Evolutionary conservation across 768 basidiomycete genomes (phyloP).

Genomic region (Coprinopsis marcescibilis): DNA sequence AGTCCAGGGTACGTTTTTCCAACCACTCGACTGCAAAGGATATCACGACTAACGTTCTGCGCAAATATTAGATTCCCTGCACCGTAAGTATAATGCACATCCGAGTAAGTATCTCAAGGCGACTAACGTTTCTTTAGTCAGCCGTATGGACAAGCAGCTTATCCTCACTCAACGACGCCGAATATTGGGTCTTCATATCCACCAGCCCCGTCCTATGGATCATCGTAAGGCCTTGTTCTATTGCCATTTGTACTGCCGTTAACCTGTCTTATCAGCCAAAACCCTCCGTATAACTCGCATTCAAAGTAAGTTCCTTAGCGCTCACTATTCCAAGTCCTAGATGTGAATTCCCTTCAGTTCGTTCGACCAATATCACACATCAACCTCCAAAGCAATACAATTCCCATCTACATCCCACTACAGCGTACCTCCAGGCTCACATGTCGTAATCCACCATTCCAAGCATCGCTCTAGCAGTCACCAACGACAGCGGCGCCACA

Average conservation of each 20-base stretch:
- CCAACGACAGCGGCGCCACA: slow-evolving; percentile 8
- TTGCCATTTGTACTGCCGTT: neutral
- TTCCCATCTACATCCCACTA: slow-evolving; percentile 1
- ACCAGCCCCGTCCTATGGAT: neutral
- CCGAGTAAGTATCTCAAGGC: too few species aligned
- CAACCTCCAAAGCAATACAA: neutral
- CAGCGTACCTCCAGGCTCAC: neutral
- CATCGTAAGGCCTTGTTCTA: neutral
- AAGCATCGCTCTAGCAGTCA: slow-evolving; percentile 6
- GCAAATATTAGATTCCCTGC: slow-evolving; percentile 24
- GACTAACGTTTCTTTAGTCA: neutral
- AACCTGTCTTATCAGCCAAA: neutral
- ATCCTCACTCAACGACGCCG: slow-evolving; percentile 7
- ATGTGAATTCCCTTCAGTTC: neutral
- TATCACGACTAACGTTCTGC: neutral
- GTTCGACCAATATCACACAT: neutral
- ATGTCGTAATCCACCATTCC: slow-evolving; percentile 9
- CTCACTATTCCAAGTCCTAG: neutral
- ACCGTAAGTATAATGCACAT: slow-evolving; percentile 19
- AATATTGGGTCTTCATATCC: slow-evolving; percentile 8
- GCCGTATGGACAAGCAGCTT: neutral
- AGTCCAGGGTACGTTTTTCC: slow-evolving; percentile 23
- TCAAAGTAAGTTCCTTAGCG: neutral
- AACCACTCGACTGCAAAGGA: neutral
- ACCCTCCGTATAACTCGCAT: neutral